A percentile compares a stretch with the other conserved stretches of the same genome.
These are phyloP conservation scores for Astrocystis sublimbata DNA, from an alignment of 495 filamentous ascomycete genomes.

Conservation along the genomic window DNA sequence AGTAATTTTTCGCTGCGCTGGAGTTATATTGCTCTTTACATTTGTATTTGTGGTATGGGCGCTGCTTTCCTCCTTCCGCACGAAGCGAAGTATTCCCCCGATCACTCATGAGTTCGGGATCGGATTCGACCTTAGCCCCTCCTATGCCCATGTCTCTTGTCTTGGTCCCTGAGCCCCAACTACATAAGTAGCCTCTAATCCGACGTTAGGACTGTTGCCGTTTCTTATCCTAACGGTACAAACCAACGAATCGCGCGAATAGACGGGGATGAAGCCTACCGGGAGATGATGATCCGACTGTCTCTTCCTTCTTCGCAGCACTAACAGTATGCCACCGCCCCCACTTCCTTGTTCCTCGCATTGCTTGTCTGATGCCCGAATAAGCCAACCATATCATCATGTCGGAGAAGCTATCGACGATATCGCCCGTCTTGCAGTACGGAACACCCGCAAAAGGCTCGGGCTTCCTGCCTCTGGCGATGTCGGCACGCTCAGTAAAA, in stretches of 20 bases:
- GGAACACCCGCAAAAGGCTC: constrained; percentile 12
- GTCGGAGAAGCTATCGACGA: background rate
- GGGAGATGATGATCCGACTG: constrained; percentile 19
- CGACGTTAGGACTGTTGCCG: constrained; percentile 9
- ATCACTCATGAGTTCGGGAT: constrained; percentile 19
- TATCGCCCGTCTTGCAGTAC: background rate
- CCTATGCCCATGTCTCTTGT: constrained; percentile 12
- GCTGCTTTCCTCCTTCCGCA: background rate
- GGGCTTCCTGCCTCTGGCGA: constrained; percentile 16
- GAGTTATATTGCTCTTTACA: background rate
- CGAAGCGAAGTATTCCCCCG: background rate
- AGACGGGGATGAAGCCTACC: constrained; percentile 8
- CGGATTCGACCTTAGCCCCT: constrained; percentile 20
- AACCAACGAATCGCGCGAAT: constrained; percentile 10
- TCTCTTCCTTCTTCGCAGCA: constrained; percentile 13
- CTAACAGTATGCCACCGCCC: constrained; percentile 4
- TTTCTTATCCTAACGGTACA: constrained; percentile 15
- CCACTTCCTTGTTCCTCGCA: background rate
- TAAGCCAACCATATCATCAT: background rate
- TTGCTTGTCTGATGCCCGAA: background rate
- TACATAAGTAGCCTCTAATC: constrained; percentile 4
- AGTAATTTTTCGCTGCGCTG: background rate
- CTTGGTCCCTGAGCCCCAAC: background rate
- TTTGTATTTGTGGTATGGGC: background rate
- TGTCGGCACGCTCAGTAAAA: constrained; percentile 17